phyloP scores from a whole-genome alignment of 306 rosid species.

The Calophaca sinica region DNA sequence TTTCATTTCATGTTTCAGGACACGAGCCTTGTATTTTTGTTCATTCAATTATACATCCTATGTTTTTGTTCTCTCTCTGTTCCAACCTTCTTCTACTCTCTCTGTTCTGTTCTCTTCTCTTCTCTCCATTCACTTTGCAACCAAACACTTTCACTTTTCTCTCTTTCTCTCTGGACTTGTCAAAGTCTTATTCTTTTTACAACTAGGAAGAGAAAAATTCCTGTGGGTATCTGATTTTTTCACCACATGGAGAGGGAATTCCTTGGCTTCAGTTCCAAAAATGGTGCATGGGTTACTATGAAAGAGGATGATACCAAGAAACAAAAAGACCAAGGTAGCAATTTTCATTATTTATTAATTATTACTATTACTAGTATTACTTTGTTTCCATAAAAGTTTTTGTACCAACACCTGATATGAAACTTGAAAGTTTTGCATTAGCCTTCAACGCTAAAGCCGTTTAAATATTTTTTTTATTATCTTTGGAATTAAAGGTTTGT shows the following conservation, averaged over 20 bases:
- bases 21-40: constrained; percentile 8
- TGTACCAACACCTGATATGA: neutral
- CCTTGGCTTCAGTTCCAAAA: constrained; percentile 65
- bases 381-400: neutral
- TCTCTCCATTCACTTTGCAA: constrained; percentile 17
- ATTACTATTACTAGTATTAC: no score
- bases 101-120: neutral
- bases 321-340: constrained; percentile 63
- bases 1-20: neutral
- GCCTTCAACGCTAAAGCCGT: neutral
- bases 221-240: constrained; percentile 42
- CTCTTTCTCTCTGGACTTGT: neutral
- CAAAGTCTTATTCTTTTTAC: constrained; percentile 7
- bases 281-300: constrained; percentile 35
- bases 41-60: neutral
- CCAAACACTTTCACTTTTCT: neutral
- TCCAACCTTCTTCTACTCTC: neutral
- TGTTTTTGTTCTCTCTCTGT: neutral
- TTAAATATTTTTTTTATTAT: neutral
- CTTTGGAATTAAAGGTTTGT: neutral
- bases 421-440: constrained; percentile 22
- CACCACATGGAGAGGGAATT: constrained; percentile 74
- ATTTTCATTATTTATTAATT: neutral
- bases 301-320: constrained; percentile 55
- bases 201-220: neutral